phyloP scores from a whole-genome alignment of 495 filamentous ascomycete species.

The Aspergillus baeticus region DNA sequence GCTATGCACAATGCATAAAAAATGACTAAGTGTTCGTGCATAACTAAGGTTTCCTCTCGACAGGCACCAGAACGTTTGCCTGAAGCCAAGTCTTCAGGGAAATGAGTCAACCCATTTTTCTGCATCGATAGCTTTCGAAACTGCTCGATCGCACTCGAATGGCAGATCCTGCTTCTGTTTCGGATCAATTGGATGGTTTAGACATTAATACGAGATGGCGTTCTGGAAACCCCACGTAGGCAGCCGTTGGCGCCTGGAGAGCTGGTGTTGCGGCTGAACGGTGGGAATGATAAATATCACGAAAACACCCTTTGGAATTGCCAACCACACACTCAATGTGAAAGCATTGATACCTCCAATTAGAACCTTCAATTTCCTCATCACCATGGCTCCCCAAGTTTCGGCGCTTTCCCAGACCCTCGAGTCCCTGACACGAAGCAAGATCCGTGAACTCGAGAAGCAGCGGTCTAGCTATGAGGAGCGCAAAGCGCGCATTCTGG shows the following conservation, averaged over 20 bases:
- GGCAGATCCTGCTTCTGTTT: not conserved
- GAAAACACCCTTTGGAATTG: not conserved
- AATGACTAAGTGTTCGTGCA: not conserved
- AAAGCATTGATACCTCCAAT: too few relatives aligned
- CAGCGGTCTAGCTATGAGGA: slow-evolving; percentile 45
- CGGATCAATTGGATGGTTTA: not conserved
- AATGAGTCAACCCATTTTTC: not conserved
- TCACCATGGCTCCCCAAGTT: slow-evolving; percentile 17
- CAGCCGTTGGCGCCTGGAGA: not conserved
- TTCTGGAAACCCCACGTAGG: not conserved
- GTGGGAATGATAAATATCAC: not conserved
- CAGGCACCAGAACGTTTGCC: not conserved
- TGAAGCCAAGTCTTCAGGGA: not conserved
- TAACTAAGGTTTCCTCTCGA: not conserved
- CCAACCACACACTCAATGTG: not conserved
- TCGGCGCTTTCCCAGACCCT: slow-evolving; percentile 47
- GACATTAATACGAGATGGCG: not conserved
- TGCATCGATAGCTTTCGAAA: not conserved
- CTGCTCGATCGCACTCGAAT: not conserved
- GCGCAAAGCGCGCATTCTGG: slow-evolving; percentile 28
- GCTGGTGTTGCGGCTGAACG: not conserved
- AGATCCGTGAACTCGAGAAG: slow-evolving; percentile 55
- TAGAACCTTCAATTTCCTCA: not conserved
- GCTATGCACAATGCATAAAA: not conserved
- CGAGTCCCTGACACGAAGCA: slow-evolving; percentile 56